Evolutionary conservation across 495 filamentous ascomycete genomes (phyloP).

Genomic region (Talaromyces ruber): DNA sequence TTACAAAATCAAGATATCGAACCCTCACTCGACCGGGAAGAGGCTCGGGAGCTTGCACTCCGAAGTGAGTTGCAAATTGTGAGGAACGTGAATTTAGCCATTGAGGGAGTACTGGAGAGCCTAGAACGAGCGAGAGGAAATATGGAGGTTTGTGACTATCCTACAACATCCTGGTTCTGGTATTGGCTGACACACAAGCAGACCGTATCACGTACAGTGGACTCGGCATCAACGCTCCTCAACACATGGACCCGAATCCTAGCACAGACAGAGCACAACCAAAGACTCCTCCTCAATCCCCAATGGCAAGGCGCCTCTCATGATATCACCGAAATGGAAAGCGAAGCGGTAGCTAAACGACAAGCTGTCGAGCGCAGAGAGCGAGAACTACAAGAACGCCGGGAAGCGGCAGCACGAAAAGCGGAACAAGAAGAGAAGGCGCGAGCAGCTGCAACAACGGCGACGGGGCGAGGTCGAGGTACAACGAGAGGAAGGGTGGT

Average conservation of each 20-base stretch:
- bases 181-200: conserved; percentile 19
- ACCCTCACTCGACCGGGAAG: conserved; percentile 55
- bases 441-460: conserved; percentile 34
- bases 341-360: conserved; percentile 58
- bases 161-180: not conserved
- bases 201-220: conserved; percentile 80
- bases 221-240: conserved; percentile 84
- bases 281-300: conserved; percentile 80
- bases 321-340: conserved; percentile 76
- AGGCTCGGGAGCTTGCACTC: conserved; percentile 63
- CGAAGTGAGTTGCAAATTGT: conserved; percentile 74
- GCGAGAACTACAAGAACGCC: conserved; percentile 62
- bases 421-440: conserved; percentile 66
- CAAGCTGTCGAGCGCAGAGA: conserved; percentile 68
- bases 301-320: conserved; percentile 82
- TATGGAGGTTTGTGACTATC: conserved; percentile 62
- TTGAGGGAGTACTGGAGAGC: conserved; percentile 74
- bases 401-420: conserved; percentile 59
- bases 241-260: conserved; percentile 95
- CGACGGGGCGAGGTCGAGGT: conserved; percentile 38
- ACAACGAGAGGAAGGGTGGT: conserved; percentile 33
- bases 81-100: conserved; percentile 73
- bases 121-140: conserved; percentile 77
- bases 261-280: conserved; percentile 94
- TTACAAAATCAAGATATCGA: conserved; percentile 37